A percentile compares a stretch with the other conserved stretches of the same genome.
Evolutionary conservation across 768 basidiomycete species (phyloP).

Genomic region (Hypsizygus marmoreus): DNA sequence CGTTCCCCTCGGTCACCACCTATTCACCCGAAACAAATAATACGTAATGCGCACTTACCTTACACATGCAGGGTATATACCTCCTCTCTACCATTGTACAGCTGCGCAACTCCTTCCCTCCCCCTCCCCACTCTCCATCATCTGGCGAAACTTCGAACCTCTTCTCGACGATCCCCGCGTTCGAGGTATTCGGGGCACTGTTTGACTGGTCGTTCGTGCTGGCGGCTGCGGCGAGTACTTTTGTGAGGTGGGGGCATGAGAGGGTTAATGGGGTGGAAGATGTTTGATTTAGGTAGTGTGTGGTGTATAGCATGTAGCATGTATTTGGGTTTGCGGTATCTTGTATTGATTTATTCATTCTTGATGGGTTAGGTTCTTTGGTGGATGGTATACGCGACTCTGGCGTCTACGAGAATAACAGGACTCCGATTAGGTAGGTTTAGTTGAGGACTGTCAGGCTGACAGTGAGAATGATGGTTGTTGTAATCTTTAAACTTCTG

Average conservation of each 20-base stretch:
- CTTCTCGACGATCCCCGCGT: constrained; percentile 73
- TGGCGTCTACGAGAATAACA: too few species aligned
- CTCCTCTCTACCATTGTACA: constrained; percentile 83
- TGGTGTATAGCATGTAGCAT: too few species aligned
- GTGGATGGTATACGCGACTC: too few species aligned
- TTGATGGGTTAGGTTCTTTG: too few species aligned
- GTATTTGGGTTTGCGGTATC: too few species aligned
- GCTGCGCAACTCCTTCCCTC: constrained; percentile 79
- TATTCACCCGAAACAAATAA: too few species aligned
- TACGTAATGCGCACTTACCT: too few species aligned
- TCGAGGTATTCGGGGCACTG: constrained; percentile 69
- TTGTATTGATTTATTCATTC: too few species aligned
- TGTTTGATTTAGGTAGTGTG: not conserved
- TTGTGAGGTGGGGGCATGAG: constrained; percentile 58
- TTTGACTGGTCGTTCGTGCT: constrained; percentile 76
- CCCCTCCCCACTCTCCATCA: constrained; percentile 43
- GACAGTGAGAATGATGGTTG: too few species aligned
- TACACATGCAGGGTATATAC: constrained; percentile 65
- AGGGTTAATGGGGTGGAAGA: constrained; percentile 38
- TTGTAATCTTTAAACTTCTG: too few species aligned
- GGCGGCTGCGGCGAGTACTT: constrained; percentile 49
- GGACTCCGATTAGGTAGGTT: too few species aligned
- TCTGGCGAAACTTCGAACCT: constrained; percentile 45
- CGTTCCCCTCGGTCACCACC: not conserved
- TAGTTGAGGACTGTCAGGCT: too few species aligned